These are phyloP conservation scores for Massariosphaeria phaeospora DNA, from an alignment of 495 filamentous ascomycete genomes.

Conservation along the genomic window DNA sequence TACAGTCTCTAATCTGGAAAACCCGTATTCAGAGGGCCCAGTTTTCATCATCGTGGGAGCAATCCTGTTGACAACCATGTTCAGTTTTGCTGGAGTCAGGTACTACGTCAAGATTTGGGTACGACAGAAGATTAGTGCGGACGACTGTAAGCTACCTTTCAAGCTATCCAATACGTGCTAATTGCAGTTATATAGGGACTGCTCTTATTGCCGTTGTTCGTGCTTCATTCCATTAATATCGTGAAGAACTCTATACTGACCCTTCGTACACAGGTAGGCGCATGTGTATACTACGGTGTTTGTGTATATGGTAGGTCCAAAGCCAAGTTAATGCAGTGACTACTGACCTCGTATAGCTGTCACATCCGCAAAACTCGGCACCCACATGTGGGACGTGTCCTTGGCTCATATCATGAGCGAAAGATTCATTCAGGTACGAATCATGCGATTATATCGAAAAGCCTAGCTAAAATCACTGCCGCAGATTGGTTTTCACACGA, in stretches of 20 bases:
- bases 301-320: no score
- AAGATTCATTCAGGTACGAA: neutral
- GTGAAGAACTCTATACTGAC: no score
- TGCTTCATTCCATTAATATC: no score
- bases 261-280: no score
- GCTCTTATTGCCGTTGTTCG: neutral
- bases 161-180: neutral
- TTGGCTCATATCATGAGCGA: slow-evolving; percentile 2
- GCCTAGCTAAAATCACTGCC: neutral
- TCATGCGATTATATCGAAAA: neutral
- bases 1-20: slow-evolving; percentile 1
- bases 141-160: slow-evolving; percentile 2
- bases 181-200: neutral
- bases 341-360: neutral
- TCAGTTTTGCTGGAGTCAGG: neutral
- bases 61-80: slow-evolving; percentile 4
- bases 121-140: neutral
- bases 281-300: neutral
- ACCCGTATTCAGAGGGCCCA: neutral
- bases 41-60: neutral
- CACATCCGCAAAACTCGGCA: neutral
- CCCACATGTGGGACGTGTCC: slow-evolving; percentile 8
- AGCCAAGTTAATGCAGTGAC: no score
- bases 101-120: neutral
- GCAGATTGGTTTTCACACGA: neutral